phyloP scores from a whole-genome alignment of 768 basidiomycete genomes.

The Termitomyces sp. region DNA sequence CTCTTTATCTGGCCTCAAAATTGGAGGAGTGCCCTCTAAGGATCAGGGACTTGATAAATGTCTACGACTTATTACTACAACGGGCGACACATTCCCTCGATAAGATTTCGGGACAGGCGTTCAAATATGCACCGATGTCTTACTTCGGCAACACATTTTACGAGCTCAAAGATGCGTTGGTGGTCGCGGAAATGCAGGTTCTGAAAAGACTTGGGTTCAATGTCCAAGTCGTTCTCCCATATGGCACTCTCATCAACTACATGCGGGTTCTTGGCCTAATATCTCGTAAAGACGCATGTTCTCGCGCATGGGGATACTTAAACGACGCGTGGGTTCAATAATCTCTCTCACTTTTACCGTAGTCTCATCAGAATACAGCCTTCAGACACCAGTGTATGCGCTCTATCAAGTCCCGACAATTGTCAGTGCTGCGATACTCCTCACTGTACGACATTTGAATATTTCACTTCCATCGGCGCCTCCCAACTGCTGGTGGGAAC shows the following conservation, averaged over 20 bases:
- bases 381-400: slow-evolving; percentile 92
- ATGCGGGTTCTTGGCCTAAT: slow-evolving; percentile 85
- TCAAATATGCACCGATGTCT: slow-evolving; percentile 80
- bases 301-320: slow-evolving; percentile 87
- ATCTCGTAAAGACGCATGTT: slow-evolving; percentile 60
- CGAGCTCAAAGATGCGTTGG: slow-evolving; percentile 89
- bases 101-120: slow-evolving; percentile 28
- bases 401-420: slow-evolving; percentile 86
- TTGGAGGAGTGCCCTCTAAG: slow-evolving; percentile 88
- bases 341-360: background rate
- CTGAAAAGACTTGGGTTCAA: slow-evolving; percentile 95
- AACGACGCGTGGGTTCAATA: slow-evolving; percentile 81
- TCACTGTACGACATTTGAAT: slow-evolving; percentile 65
- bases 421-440: slow-evolving; percentile 83
- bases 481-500: slow-evolving; percentile 83
- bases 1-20: slow-evolving; percentile 83
- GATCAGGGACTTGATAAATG: slow-evolving; percentile 92
- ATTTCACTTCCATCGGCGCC: slow-evolving; percentile 70
- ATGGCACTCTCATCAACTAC: slow-evolving; percentile 93
- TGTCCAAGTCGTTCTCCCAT: slow-evolving; percentile 88
- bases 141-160: slow-evolving; percentile 89
- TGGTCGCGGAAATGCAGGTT: slow-evolving; percentile 96
- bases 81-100: slow-evolving; percentile 52
- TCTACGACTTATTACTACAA: slow-evolving; percentile 86
- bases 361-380: slow-evolving; percentile 34